Evolutionary conservation across 2,329 filamentous ascomycete genomes (phyloP), one percentile per base, ranked within the genome.

Genomic region (Didymella sp.): DNA sequence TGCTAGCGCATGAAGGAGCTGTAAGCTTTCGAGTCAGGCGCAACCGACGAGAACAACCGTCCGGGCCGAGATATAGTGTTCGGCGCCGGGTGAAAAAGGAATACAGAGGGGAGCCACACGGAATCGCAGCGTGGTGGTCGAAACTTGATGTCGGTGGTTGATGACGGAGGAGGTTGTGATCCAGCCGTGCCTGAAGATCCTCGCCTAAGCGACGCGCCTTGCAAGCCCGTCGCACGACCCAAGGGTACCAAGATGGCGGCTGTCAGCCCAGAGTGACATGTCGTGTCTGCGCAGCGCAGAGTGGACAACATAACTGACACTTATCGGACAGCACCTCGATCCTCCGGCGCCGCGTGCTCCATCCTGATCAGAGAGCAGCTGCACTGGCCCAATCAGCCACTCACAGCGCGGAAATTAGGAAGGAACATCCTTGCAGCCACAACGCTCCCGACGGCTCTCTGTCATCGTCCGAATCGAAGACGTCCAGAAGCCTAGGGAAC

Each of bases 401-500:
- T 57, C 54, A 48, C 48, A 46, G 24, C 38, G 24, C 54, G 48
- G 54, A 52, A 31, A 57, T 57, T 57, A 19, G 27, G n/a, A 48
- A 40, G 54, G 54, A 57, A 57, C 37, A 57, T 57, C 54, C 54
- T 46, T 57, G 54, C 48, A 57, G 13, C 48, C 54, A 25, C 48
- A 57, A 57, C 54, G 43, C 30, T 57, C 49, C 54, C 54, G 43
- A 37, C 31, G 40, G 53, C 48, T 35, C 43, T 57, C 54, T 52
- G 54, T 52, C 54, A 52, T 57, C 54, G 48, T 48, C 33, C 30
- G 49, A 57, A 52, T 52, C 43, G 30, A 52, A 25, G 49, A 48
- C 54, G 54, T 57, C 54, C 54, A 57, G 54, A 57, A 57, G 54
- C 54, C 54, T 28, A 51, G 24, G 31, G 54, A 56, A 52, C 54